These are phyloP conservation scores for Pochonia chlamydosporia DNA, from an alignment of 2,329 filamentous ascomycete species.

Conservation along the genomic window DNA sequence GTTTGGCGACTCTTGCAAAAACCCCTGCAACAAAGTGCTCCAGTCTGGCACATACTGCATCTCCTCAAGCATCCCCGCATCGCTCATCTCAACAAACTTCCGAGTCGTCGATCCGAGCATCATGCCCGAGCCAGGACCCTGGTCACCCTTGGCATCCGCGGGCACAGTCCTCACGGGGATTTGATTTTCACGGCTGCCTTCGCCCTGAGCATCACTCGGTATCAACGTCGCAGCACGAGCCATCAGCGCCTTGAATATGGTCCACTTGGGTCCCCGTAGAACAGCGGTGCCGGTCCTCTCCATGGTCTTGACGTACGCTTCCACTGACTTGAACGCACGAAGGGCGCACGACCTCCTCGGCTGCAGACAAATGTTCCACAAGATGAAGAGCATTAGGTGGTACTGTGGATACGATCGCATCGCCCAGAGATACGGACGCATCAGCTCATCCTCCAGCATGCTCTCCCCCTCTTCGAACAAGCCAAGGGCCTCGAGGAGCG, in stretches of 20 bases:
- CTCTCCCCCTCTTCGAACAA: conserved; percentile 25
- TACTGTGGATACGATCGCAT: conserved; percentile 35
- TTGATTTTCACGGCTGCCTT: neutral
- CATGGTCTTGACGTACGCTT: conserved; percentile 10
- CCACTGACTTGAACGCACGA: conserved; percentile 21
- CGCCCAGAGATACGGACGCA: conserved; percentile 31
- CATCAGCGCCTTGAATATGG: conserved; percentile 23
- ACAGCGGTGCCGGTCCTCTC: neutral
- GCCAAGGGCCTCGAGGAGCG: conserved; percentile 25
- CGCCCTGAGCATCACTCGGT: conserved; percentile 7
- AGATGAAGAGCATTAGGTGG: conserved; percentile 35
- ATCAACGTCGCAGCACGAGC: conserved; percentile 21
- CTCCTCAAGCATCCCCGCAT: conserved; percentile 2
- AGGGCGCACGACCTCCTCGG: conserved; percentile 24
- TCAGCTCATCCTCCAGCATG: conserved; percentile 28
- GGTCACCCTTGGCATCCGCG: neutral
- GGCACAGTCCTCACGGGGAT: neutral
- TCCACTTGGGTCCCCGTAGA: conserved; percentile 21
- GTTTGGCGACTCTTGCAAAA: conserved; percentile 19
- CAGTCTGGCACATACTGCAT: conserved; percentile 19
- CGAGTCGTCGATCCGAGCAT: neutral
- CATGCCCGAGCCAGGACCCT: neutral
- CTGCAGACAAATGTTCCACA: conserved; percentile 36
- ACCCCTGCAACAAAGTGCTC: conserved; percentile 22
- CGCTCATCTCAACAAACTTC: neutral